A percentile compares a stretch with the other conserved stretches of the same genome.
Evolutionary conservation across 2,329 filamentous ascomycete genomes (phyloP).

Genomic region (Xylariaceae sp.): DNA sequence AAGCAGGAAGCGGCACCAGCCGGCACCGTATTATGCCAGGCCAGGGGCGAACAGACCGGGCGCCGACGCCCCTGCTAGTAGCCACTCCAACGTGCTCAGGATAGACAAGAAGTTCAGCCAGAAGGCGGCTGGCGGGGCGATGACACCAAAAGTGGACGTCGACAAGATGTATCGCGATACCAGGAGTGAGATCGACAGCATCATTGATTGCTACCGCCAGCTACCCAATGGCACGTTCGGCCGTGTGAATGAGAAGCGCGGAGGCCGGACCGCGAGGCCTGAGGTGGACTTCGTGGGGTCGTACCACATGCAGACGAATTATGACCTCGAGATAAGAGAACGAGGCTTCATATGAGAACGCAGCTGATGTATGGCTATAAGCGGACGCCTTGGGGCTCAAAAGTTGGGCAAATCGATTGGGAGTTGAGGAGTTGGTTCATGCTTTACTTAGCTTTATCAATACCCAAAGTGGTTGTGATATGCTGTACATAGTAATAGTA

Average conservation of each 20-base stretch:
- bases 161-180: slow-evolving; percentile 10
- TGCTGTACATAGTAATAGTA: not conserved
- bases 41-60: not conserved
- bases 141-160: slow-evolving; percentile 11
- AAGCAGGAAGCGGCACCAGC: not conserved
- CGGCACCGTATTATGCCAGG: not conserved
- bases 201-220: slow-evolving; percentile 28
- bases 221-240: not conserved
- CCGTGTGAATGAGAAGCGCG: slow-evolving; percentile 7
- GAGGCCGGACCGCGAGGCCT: slow-evolving; percentile 13
- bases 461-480: not conserved
- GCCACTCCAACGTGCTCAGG: not conserved
- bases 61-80: not conserved
- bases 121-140: not conserved
- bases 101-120: not conserved
- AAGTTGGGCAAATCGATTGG: not conserved
- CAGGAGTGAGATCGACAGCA: slow-evolving; percentile 25
- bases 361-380: not conserved
- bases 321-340: slow-evolving; percentile 22
- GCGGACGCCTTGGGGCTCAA: not conserved
- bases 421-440: not conserved
- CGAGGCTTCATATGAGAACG: slow-evolving; percentile 22
- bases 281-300: slow-evolving; percentile 17
- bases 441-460: not conserved
- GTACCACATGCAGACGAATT: slow-evolving; percentile 15